A percentile compares a stretch with the other conserved stretches of the same genome.
phyloP scores from a whole-genome alignment of 106 monocot genomes.

The Acanthochlamys bracteata region DNA sequence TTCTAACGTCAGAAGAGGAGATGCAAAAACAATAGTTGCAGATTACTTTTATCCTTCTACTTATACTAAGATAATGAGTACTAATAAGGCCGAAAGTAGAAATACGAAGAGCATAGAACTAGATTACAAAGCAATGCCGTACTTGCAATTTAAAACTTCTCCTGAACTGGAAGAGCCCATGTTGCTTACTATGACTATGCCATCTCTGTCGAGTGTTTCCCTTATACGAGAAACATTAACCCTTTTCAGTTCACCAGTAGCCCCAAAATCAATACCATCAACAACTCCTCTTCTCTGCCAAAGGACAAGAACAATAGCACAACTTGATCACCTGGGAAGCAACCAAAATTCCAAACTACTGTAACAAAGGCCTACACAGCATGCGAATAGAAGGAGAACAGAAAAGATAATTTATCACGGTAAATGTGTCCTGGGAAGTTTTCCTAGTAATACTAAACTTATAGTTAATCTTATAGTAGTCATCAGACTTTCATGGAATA shows the following conservation, averaged over 20 bases:
- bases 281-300: slow-evolving; percentile 94
- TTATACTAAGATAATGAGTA: too few species aligned
- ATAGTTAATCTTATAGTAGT: too few species aligned
- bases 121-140: slow-evolving; percentile 13
- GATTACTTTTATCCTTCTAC: too few species aligned
- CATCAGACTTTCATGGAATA: too few species aligned
- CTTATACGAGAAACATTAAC: slow-evolving; percentile 69
- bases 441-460: too few species aligned
- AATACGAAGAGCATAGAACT: too few species aligned
- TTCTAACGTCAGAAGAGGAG: too few species aligned
- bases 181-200: slow-evolving; percentile 86
- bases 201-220: slow-evolving; percentile 70
- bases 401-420: too few species aligned
- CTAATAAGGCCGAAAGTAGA: too few species aligned
- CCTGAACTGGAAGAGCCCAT: slow-evolving; percentile 86
- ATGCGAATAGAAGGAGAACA: neutral
- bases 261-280: slow-evolving; percentile 84
- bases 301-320: neutral
- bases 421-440: too few species aligned
- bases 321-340: too few species aligned
- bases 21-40: too few species aligned
- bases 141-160: slow-evolving; percentile 96
- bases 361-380: neutral
- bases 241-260: slow-evolving; percentile 90
- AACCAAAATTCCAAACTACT: neutral